Conservation (phyloP, 2,329 filamentous ascomycete genomes). For the Trichophyton simii region DNA sequence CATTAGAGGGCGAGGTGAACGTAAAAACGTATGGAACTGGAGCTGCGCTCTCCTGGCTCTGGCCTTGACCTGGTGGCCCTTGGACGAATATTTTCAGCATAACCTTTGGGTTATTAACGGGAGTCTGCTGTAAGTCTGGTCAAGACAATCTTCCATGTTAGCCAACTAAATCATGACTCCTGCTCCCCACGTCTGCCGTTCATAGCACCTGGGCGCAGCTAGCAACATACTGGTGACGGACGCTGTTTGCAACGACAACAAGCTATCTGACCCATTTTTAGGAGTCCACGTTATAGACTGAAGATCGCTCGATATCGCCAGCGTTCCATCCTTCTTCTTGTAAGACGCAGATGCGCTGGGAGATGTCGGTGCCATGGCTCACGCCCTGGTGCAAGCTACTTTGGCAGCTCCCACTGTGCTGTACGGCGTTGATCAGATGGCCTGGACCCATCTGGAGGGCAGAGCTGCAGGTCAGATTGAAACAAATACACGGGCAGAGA, state of each 20-base stretch:
- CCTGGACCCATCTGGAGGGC: conserved; percentile 8
- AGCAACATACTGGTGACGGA: conserved; percentile 64
- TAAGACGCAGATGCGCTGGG: conserved; percentile 47
- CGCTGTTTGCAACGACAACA: conserved; percentile 56
- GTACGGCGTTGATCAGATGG: not conserved
- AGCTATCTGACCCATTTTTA: conserved; percentile 45
- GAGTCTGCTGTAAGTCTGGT: conserved; percentile 84
- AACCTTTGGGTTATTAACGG: conserved; percentile 73
- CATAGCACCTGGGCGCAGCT: not conserved
- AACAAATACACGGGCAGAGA: not conserved
- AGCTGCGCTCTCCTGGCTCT: conserved; percentile 24
- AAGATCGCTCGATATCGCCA: conserved; percentile 62
- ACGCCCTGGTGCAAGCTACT: not conserved
- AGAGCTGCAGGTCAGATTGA: not conserved
- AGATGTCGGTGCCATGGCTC: conserved; percentile 18
- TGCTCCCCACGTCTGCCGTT: not conserved
- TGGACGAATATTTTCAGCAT: conserved; percentile 88
- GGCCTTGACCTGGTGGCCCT: conserved; percentile 39
- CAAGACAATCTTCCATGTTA: not conserved
- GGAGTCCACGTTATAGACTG: conserved; percentile 72
- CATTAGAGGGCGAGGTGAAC: conserved; percentile 66
- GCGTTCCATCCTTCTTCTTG: conserved; percentile 89
- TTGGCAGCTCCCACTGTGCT: conserved; percentile 2
- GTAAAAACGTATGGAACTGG: conserved; percentile 70
- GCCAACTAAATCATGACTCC: not conserved